phyloP scores from a whole-genome alignment of 345 rosid genomes.

The Ceriops zippeliana region DNA sequence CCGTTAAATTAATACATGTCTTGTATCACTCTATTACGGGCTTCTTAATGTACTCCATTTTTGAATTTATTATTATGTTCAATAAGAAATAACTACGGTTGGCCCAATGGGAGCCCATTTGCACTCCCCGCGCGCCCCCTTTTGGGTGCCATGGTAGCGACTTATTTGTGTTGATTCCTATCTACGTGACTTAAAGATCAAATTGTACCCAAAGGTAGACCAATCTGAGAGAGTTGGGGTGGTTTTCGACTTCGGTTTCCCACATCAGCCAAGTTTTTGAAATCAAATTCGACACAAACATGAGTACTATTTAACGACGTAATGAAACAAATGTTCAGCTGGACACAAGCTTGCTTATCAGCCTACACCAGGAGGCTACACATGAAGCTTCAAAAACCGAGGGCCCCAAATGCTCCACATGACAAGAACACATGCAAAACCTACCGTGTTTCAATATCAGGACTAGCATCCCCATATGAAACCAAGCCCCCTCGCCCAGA shows the following conservation, averaged over 20 bases:
- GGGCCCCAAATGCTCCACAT: neutral
- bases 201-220: constrained; percentile 70
- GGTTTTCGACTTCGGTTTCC: neutral
- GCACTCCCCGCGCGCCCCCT: constrained; percentile 56
- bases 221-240: constrained; percentile 35
- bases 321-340: neutral
- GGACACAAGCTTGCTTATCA: neutral
- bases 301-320: too few relatives aligned
- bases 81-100: constrained; percentile 11
- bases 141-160: constrained; percentile 63
- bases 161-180: constrained; percentile 70
- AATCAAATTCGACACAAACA: too few relatives aligned
- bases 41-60: too few relatives aligned
- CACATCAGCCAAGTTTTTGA: neutral
- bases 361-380: neutral
- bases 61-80: too few relatives aligned
- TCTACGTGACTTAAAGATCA: constrained; percentile 91
- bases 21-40: too few relatives aligned
- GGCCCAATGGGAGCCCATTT: constrained; percentile 70
- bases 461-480: constrained; percentile 68
- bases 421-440: neutral
- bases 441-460: constrained; percentile 28
- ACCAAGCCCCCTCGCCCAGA: constrained; percentile 70
- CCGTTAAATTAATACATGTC: too few relatives aligned
- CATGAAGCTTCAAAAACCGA: neutral